Evolutionary conservation across 257 asterid species (phyloP).

Genomic region (Craterostigma plantagineum): DNA sequence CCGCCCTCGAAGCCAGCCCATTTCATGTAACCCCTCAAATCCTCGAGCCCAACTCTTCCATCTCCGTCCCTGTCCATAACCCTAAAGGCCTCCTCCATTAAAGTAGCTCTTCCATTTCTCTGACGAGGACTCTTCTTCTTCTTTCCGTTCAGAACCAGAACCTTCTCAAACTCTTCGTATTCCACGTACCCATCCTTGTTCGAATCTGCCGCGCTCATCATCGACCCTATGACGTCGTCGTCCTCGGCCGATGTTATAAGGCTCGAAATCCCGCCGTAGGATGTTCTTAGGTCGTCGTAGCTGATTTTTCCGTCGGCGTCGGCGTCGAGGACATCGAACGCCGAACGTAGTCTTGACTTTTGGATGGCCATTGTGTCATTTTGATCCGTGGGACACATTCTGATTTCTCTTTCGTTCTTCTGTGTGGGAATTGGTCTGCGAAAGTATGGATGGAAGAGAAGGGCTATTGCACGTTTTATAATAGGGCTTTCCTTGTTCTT

Average conservation of each 20-base stretch:
- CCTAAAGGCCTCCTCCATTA: conserved; percentile 66
- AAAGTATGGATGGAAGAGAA: too few species aligned
- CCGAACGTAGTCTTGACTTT: conserved; percentile 37
- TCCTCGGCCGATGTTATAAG: conserved; percentile 8
- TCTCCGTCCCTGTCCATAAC: conserved; percentile 91
- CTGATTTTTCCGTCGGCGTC: conserved; percentile 83
- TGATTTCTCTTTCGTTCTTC: neutral
- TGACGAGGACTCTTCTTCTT: neutral
- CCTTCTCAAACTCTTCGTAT: conserved; percentile 75
- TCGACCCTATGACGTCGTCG: conserved; percentile 36
- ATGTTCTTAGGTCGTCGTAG: conserved; percentile 44
- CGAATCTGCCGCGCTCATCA: conserved; percentile 53
- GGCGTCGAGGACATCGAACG: conserved; percentile 60
- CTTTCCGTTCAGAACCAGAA: conserved; percentile 18
- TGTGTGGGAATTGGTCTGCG: neutral
- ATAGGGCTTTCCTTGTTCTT: too few species aligned
- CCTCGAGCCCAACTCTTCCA: conserved; percentile 62
- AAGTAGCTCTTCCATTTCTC: conserved; percentile 3
- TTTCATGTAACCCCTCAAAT: conserved; percentile 35
- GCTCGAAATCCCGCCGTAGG: conserved; percentile 24
- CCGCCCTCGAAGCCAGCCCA: conserved; percentile 53
- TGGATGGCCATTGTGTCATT: neutral
- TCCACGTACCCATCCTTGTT: conserved; percentile 61
- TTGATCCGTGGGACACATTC: conserved; percentile 39
- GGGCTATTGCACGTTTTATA: too few species aligned